These are phyloP conservation scores for Calonectria pseudoturangicola DNA, from an alignment of 2,329 filamentous ascomycete species.

Conservation along the genomic window DNA sequence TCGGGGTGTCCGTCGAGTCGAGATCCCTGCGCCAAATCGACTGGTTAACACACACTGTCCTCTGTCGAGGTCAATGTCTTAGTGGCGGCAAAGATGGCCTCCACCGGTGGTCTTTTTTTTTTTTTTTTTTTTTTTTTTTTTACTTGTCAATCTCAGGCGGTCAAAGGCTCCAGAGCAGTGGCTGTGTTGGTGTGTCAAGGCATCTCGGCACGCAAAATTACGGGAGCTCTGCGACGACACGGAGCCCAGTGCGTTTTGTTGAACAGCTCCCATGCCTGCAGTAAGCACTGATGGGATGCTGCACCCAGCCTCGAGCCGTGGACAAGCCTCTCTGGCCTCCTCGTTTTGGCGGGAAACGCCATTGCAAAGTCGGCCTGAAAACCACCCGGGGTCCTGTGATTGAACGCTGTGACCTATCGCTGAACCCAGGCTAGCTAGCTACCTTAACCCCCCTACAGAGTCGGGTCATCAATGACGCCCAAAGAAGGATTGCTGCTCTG, in stretches of 20 bases:
- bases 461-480: constrained; percentile 9
- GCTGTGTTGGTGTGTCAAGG: constrained; percentile 22
- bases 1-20: constrained; percentile 28
- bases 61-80: constrained; percentile 5
- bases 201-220: constrained; percentile 19
- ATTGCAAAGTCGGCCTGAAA: neutral
- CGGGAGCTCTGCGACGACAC: neutral
- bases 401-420: constrained; percentile 8
- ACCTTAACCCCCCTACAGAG: neutral
- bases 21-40: constrained; percentile 26
- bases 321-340: neutral
- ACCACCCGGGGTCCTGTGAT: constrained; percentile 1
- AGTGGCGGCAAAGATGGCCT: constrained; percentile 13
- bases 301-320: neutral
- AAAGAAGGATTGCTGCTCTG: neutral
- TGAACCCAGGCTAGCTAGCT: neutral
- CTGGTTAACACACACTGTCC: neutral
- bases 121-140: neutral
- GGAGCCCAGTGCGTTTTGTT: neutral
- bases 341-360: neutral
- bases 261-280: neutral
- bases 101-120: neutral
- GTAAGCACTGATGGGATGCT: neutral
- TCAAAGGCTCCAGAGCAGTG: constrained; percentile 2
- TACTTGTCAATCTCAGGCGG: neutral